These are phyloP conservation scores for Leucaena leucocephala DNA, from an alignment of 306 rosid species.

Conservation along the genomic window DNA sequence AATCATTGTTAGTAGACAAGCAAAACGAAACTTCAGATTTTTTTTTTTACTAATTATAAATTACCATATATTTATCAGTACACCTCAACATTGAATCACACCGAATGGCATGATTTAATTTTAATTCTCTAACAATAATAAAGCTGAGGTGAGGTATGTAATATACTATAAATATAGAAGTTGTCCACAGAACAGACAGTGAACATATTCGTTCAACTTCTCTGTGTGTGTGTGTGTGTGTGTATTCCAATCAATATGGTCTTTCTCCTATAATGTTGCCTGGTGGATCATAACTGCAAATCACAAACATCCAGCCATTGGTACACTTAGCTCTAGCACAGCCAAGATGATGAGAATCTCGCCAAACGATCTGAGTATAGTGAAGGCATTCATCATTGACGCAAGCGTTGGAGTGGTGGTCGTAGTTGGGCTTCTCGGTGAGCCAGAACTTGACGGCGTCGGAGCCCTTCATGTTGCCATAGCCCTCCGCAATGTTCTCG, in stretches of 20 bases:
- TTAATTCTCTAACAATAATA: no score
- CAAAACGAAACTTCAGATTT: no score
- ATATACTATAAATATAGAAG: no score
- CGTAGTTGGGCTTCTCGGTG: slow-evolving; percentile 36
- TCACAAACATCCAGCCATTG: slow-evolving; percentile 46
- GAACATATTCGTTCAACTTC: background rate
- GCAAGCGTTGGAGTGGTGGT: slow-evolving; percentile 17
- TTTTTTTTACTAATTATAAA: no score
- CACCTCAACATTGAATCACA: no score
- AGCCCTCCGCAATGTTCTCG: slow-evolving; percentile 38
- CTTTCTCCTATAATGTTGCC: slow-evolving; percentile 55
- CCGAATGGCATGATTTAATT: no score
- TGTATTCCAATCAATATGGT: slow-evolving; percentile 28
- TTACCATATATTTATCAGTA: no score
- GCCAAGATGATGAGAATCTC: slow-evolving; percentile 14
- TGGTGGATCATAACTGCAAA: slow-evolving; percentile 63
- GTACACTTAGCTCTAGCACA: slow-evolving; percentile 41
- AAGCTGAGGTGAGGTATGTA: no score
- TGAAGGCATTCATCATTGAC: slow-evolving; percentile 35
- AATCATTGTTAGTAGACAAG: no score
- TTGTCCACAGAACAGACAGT: no score
- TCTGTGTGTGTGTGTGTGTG: background rate
- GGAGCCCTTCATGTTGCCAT: background rate
- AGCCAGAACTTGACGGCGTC: slow-evolving; percentile 42
- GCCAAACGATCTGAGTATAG: slow-evolving; percentile 48